These are phyloP conservation scores for Teratosphaeria pseudoeucalypti DNA, from an alignment of 2,329 filamentous ascomycete genomes.

Conservation along the genomic window DNA sequence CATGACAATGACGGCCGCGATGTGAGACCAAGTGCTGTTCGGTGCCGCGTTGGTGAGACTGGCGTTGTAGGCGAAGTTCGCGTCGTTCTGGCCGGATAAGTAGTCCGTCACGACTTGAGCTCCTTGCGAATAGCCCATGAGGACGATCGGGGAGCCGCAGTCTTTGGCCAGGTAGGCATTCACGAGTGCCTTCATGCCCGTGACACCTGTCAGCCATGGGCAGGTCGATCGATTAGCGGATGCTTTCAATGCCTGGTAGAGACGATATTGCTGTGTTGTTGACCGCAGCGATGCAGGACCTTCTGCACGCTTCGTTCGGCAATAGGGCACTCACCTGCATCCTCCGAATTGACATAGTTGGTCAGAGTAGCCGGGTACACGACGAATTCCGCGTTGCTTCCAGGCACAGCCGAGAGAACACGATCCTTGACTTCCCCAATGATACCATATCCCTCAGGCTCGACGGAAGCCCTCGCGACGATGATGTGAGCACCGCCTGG, in stretches of 20 bases:
- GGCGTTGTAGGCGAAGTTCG: conserved; percentile 28
- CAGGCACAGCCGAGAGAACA: background rate
- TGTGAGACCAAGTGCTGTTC: conserved; percentile 40
- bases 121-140: conserved; percentile 54
- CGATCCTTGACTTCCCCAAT: background rate
- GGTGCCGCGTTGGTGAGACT: conserved; percentile 34
- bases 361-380: background rate
- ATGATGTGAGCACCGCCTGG: background rate
- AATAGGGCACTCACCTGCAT: background rate
- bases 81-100: conserved; percentile 47
- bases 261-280: no score
- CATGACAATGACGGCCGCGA: conserved; percentile 57
- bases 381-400: background rate
- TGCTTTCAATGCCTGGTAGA: no score
- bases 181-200: conserved; percentile 39
- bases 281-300: no score
- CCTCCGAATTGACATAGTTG: background rate
- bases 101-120: conserved; percentile 54
- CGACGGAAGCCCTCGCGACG: background rate
- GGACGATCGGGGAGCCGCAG: conserved; percentile 49
- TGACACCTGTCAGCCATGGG: conserved; percentile 9
- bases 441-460: background rate
- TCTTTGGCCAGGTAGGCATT: conserved; percentile 38
- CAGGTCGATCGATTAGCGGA: background rate
- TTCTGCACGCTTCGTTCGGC: conserved; percentile 26